A percentile compares a stretch with the other conserved stretches of the same genome.
Evolutionary conservation across 2,329 filamentous ascomycete species (phyloP).

Genomic region (Zasmidium angulare): DNA sequence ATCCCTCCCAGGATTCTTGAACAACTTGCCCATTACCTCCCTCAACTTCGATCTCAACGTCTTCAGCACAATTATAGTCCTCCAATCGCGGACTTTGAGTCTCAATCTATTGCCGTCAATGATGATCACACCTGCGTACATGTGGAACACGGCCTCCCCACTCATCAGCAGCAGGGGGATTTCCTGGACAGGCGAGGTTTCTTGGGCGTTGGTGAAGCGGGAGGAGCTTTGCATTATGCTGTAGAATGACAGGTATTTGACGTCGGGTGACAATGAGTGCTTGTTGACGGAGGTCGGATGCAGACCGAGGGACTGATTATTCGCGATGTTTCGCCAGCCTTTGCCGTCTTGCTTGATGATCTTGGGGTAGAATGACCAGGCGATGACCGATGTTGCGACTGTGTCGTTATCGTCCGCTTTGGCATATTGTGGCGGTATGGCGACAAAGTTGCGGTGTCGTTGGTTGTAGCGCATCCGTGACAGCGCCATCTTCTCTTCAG

Average conservation of each 20-base stretch:
- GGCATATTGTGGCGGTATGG: constrained; percentile 74
- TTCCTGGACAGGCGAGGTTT: constrained; percentile 65
- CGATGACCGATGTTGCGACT: constrained; percentile 77
- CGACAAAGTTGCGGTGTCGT: constrained; percentile 71
- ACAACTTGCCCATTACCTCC: constrained; percentile 70
- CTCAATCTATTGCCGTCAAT: constrained; percentile 84
- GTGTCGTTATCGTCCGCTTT: constrained; percentile 76
- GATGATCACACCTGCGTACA: constrained; percentile 83
- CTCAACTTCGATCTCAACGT: constrained; percentile 69
- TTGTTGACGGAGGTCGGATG: constrained; percentile 91
- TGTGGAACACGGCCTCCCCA: constrained; percentile 85
- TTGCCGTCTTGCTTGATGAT: constrained; percentile 80
- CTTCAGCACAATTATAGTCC: constrained; percentile 85
- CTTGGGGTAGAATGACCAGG: constrained; percentile 95
- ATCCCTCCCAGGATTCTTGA: constrained; percentile 54
- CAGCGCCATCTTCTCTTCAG: constrained; percentile 68
- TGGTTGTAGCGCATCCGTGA: constrained; percentile 67
- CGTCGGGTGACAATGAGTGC: constrained; percentile 41
- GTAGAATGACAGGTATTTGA: constrained; percentile 90
- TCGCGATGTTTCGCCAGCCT: constrained; percentile 85
- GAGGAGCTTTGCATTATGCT: constrained; percentile 92
- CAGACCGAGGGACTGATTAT: constrained; percentile 85
- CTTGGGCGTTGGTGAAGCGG: constrained; percentile 83
- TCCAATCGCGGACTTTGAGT: constrained; percentile 85
- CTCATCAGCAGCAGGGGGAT: constrained; percentile 82